These are phyloP conservation scores for Candida takata DNA, from an alignment of 805 yeast genomes.

Conservation along the genomic window DNA sequence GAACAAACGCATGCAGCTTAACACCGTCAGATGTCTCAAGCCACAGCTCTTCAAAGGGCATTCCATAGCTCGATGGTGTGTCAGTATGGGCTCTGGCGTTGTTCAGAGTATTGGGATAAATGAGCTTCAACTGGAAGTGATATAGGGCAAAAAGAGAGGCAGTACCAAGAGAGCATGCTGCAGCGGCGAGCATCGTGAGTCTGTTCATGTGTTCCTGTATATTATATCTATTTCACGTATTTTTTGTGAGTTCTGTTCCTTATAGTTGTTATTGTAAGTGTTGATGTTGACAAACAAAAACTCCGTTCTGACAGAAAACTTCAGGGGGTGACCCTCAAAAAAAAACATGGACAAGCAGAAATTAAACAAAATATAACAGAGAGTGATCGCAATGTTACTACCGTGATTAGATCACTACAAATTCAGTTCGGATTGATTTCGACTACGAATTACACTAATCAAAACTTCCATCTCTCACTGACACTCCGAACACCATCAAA, in stretches of 20 bases:
- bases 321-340: too few relatives aligned
- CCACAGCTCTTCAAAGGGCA: slow-evolving; percentile 56
- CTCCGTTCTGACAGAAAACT: too few relatives aligned
- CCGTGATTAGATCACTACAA: too few relatives aligned
- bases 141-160: slow-evolving; percentile 48
- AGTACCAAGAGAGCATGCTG: slow-evolving; percentile 38
- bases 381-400: too few relatives aligned
- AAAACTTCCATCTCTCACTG: slow-evolving; percentile 29
- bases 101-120: slow-evolving; percentile 81
- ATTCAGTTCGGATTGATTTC: too few relatives aligned
- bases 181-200: slow-evolving; percentile 32
- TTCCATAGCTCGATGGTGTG: slow-evolving; percentile 63
- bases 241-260: background rate
- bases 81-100: slow-evolving; percentile 66
- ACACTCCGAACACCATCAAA: slow-evolving; percentile 65
- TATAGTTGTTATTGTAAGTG: too few relatives aligned
- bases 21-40: slow-evolving; percentile 68
- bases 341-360: too few relatives aligned
- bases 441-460: too few relatives aligned
- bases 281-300: too few relatives aligned
- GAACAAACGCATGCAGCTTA: slow-evolving; percentile 54
- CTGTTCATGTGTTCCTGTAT: background rate
- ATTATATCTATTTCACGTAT: background rate
- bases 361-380: too few relatives aligned
- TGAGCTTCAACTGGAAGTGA: slow-evolving; percentile 52